Evolutionary conservation across 1,139 yeast species (phyloP).

Genomic region (Magnusiomyces sp.): DNA sequence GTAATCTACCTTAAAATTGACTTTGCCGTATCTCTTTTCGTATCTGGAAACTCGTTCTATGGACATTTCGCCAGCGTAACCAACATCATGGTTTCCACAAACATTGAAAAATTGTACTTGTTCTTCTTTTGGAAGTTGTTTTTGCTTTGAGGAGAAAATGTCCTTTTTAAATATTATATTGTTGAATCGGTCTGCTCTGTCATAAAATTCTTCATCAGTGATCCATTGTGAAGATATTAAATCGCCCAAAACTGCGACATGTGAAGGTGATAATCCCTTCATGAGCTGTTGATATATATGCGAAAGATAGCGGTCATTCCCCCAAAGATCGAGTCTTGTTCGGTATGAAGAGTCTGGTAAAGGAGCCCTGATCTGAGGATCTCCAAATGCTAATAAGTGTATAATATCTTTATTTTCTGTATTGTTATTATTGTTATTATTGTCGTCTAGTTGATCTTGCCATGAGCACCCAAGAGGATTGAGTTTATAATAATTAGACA

Average conservation of each 20-base stretch:
- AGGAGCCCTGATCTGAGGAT: slow-evolving; percentile 91
- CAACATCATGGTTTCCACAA: slow-evolving; percentile 94
- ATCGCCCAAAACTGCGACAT: slow-evolving; percentile 88
- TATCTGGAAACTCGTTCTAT: slow-evolving; percentile 84
- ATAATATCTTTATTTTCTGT: slow-evolving; percentile 18
- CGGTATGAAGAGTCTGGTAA: slow-evolving; percentile 65
- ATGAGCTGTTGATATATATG: slow-evolving; percentile 68
- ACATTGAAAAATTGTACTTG: slow-evolving; percentile 70
- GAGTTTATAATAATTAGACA: no score
- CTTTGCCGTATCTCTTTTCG: slow-evolving; percentile 64
- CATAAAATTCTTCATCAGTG: slow-evolving; percentile 71
- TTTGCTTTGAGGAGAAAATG: slow-evolving; percentile 9
- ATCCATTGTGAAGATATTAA: slow-evolving; percentile 96
- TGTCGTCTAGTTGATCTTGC: no score
- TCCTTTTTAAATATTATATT: slow-evolving; percentile 27
- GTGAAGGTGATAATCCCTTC: slow-evolving; percentile 56
- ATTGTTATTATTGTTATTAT: no score
- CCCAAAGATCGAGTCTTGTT: slow-evolving; percentile 71
- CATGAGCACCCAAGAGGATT: no score
- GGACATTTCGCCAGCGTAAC: slow-evolving; percentile 92
- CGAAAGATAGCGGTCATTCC: slow-evolving; percentile 81
- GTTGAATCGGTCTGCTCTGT: slow-evolving; percentile 64
- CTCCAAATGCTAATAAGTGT: slow-evolving; percentile 65
- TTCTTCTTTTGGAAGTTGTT: slow-evolving; percentile 32
- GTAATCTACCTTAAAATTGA: slow-evolving; percentile 58